phyloP scores from a whole-genome alignment of 2,329 filamentous ascomycete genomes.

The Zasmidium angulare region DNA sequence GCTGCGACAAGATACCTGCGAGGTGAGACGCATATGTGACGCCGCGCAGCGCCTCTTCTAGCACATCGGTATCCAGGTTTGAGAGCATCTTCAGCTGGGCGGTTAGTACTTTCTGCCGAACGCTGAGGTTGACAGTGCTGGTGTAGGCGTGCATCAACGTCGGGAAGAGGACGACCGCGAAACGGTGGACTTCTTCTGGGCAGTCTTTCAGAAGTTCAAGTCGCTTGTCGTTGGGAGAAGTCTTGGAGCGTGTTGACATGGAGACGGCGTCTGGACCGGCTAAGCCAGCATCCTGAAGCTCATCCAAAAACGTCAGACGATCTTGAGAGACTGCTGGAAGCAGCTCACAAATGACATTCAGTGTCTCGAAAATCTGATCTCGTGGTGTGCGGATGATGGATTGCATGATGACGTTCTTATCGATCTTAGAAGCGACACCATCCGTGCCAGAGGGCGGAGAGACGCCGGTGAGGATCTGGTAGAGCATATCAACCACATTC shows the following conservation, averaged over 20 bases:
- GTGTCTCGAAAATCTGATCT: constrained; percentile 93
- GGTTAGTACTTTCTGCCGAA: constrained; percentile 89
- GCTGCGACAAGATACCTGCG: constrained; percentile 90
- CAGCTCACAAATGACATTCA: constrained; percentile 96
- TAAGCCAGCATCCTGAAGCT: constrained; percentile 50
- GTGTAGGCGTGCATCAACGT: constrained; percentile 96
- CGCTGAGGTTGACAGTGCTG: constrained; percentile 91
- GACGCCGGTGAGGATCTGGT: constrained; percentile 94
- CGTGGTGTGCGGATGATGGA: constrained; percentile 91
- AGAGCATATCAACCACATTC: constrained; percentile 95
- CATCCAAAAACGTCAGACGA: constrained; percentile 52
- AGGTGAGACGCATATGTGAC: constrained; percentile 96
- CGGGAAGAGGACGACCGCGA: constrained; percentile 88
- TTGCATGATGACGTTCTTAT: constrained; percentile 98
- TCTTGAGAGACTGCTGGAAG: constrained; percentile 71
- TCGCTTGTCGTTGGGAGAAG: constrained; percentile 72
- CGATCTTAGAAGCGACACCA: constrained; percentile 79
- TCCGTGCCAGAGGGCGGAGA: constrained; percentile 80
- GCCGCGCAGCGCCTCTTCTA: constrained; percentile 79
- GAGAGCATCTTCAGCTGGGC: constrained; percentile 99
- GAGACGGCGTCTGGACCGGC: constrained; percentile 47
- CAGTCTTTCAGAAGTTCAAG: constrained; percentile 80
- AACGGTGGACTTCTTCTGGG: constrained; percentile 82
- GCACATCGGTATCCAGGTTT: constrained; percentile 80
- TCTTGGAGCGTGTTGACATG: constrained; percentile 48